These are phyloP conservation scores for Suhomyces terraborum DNA, from an alignment of 1,139 yeast species.

Conservation along the genomic window DNA sequence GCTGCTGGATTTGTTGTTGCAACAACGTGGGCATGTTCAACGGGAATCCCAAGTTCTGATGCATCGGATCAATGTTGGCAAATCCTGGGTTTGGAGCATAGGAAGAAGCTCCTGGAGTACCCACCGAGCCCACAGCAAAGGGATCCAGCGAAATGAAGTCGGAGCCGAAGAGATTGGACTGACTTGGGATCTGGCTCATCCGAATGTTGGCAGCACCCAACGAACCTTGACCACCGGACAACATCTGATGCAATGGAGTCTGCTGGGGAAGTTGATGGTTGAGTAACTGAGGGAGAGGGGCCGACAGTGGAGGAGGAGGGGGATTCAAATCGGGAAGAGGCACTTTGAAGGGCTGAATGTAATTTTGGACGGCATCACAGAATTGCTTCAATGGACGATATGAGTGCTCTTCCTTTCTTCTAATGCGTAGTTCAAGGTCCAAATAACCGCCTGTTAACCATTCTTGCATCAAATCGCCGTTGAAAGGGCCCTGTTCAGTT, in stretches of 20 bases:
- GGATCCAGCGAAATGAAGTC: constrained; percentile 33
- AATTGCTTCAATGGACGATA: constrained; percentile 49
- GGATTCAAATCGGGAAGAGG: constrained; percentile 37
- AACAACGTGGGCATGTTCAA: constrained; percentile 33
- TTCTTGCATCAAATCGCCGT: constrained; percentile 72
- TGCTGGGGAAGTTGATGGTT: constrained; percentile 15
- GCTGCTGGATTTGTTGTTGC: constrained; percentile 36
- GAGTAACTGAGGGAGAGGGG: constrained; percentile 10
- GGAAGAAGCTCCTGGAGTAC: constrained; percentile 26
- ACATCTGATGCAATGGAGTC: constrained; percentile 27
- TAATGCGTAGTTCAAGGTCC: constrained; percentile 53
- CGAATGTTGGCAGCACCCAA: constrained; percentile 32
- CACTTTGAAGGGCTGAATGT: constrained; percentile 59
- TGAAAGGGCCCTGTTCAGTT: constrained; percentile 78
- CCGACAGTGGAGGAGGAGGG: constrained; percentile 5
- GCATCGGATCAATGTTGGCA: constrained; percentile 29
- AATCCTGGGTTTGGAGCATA: constrained; percentile 12
- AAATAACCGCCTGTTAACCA: constrained; percentile 73
- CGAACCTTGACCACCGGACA: constrained; percentile 22
- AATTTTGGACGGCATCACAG: constrained; percentile 50
- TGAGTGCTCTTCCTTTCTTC: constrained; percentile 51
- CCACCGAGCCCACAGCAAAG: constrained; percentile 21
- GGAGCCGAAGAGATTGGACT: constrained; percentile 28
- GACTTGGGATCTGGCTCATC: constrained; percentile 22
- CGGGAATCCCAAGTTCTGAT: constrained; percentile 21